A percentile compares a stretch with the other conserved stretches of the same genome.
phyloP scores from a whole-genome alignment of 495 filamentous ascomycete species.

The Choiromyces venosus region DNA sequence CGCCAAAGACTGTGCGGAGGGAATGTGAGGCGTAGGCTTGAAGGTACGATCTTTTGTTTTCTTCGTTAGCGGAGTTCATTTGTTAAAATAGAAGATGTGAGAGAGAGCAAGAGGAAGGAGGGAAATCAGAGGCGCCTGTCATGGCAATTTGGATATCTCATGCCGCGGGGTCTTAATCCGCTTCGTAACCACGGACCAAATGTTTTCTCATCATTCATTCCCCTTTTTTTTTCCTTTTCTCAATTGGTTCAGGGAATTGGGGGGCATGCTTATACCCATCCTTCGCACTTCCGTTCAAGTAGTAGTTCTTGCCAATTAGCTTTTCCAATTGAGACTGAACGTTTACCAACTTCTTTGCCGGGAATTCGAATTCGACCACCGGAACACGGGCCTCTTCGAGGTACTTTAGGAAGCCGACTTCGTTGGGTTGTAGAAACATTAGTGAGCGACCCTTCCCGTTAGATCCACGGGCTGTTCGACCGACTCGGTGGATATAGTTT shows the following conservation, averaged over 20 bases:
- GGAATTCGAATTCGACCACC: slow-evolving; percentile 93
- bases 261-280: slow-evolving; percentile 51
- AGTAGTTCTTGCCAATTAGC: slow-evolving; percentile 90
- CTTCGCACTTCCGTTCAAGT: slow-evolving; percentile 77
- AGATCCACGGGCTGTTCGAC: slow-evolving; percentile 83
- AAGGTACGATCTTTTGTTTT: slow-evolving; percentile 62
- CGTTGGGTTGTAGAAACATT: slow-evolving; percentile 86
- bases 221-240: too few relatives aligned
- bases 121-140: background rate
- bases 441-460: slow-evolving; percentile 76
- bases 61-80: background rate
- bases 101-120: background rate
- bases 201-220: slow-evolving; percentile 2
- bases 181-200: slow-evolving; percentile 3
- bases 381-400: slow-evolving; percentile 89
- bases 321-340: slow-evolving; percentile 95
- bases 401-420: slow-evolving; percentile 86
- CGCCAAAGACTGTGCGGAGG: slow-evolving; percentile 83
- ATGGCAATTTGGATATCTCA: slow-evolving; percentile 9
- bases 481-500: slow-evolving; percentile 95
- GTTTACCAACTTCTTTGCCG: slow-evolving; percentile 81
- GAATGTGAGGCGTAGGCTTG: slow-evolving; percentile 91
- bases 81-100: background rate
- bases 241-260: background rate
- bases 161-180: slow-evolving; percentile 8